Base-by-base conservation (phyloP, 2,329 filamentous ascomycete genomes). In the Exophiala xenobiotica region DNA sequence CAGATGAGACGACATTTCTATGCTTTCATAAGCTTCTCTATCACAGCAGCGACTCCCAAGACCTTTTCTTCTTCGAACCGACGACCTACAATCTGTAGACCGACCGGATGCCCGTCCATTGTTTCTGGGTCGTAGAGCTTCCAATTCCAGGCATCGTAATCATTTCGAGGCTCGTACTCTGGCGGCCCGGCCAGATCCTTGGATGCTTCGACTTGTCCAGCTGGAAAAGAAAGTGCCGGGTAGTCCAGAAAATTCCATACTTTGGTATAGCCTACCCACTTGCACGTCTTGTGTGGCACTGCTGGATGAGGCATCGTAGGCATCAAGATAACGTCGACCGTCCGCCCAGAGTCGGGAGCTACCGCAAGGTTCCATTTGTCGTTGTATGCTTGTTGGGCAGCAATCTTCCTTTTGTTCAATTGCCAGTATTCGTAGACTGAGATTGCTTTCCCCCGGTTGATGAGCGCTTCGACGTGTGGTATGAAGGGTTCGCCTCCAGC, bases 371-470 rank as follows among this genome's bases (percentile, higher is more conserved):
- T 76, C 82, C 82, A 86, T 51, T 81, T 78, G 42, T 82, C 74
- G 1, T 84, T 70, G 49, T 82, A 85, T 2, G 67, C 70, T 51
- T 82, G 76, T 56, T 83, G 79, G 3, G 74, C 68, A 0, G 67
- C 69, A 20, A 72, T 50, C 60, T 85, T 86, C 20, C 74, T 71
- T 53, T 71, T 79, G 66, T 85, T 86, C 5, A 87, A 71, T 58
- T 85, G 81, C 83, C 82, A 87, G 65, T 86, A 87, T 3, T 82
- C 72, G 51, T 80, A 85, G 0, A 85, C 80, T 0, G 79, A 82
- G 11, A 85, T 79, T 1, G 80, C 63, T 8, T 72, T 58, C 1
- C 73, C 78, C 0, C 73, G 70, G 45, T 79, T 78, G 11, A 85
- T 65, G 4, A 86, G 70, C 0, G 68, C 72, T 60, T 83, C 72